Evolutionary conservation across 352 stramenopile genomes (phyloP).

Genomic region (Phytophthora syringae): DNA sequence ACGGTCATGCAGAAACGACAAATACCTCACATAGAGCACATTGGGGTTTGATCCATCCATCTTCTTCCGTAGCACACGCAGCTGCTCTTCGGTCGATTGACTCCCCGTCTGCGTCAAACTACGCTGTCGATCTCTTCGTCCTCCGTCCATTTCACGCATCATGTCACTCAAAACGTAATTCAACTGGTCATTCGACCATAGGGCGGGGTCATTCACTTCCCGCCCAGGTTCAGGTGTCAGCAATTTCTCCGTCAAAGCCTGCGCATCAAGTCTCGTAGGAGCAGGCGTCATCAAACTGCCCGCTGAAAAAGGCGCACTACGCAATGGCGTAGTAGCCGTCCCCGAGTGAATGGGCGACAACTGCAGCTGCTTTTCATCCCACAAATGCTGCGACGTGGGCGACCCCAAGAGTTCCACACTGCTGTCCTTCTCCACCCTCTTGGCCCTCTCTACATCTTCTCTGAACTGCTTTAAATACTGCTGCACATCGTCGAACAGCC

Average conservation of each 20-base stretch:
- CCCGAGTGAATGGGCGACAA: conserved; percentile 41
- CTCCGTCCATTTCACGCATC: conserved; percentile 33
- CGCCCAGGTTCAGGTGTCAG: conserved; percentile 13
- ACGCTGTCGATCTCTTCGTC: conserved; percentile 3
- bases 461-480: conserved; percentile 58
- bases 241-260: conserved; percentile 20
- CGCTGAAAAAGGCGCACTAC: conserved; percentile 7
- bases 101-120: neutral
- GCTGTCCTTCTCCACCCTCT: conserved; percentile 25
- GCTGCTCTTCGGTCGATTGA: conserved; percentile 22
- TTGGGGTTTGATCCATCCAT: conserved; percentile 49
- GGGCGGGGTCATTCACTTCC: conserved; percentile 35
- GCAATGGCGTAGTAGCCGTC: conserved; percentile 15
- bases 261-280: conserved; percentile 5
- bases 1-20: conserved; percentile 80
- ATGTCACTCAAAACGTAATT: conserved; percentile 68
- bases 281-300: conserved; percentile 23
- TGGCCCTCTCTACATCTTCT: conserved; percentile 40
- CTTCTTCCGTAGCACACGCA: conserved; percentile 26
- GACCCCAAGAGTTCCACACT: conserved; percentile 32
- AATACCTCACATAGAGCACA: conserved; percentile 87
- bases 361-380: conserved; percentile 37
- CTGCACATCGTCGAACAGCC: conserved; percentile 67
- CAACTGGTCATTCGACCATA: conserved; percentile 67
- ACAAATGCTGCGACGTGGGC: conserved; percentile 34